phyloP scores from a whole-genome alignment of 2,329 filamentous ascomycete species.

The Ascochyta fabae region DNA sequence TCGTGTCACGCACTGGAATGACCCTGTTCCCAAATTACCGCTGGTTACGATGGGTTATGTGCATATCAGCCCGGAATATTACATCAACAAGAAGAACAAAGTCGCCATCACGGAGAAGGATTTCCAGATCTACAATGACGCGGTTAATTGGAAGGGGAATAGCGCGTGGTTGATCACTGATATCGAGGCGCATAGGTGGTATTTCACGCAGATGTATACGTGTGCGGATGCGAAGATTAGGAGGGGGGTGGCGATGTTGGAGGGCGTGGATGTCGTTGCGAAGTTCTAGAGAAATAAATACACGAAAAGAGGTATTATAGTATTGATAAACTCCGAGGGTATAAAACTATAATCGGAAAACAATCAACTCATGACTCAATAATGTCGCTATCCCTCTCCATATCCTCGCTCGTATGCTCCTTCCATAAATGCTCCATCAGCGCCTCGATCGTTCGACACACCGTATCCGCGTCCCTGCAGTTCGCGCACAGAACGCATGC shows the following conservation, averaged over 20 bases:
- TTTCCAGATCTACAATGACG: conserved; percentile 33
- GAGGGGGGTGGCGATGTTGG: conserved; percentile 16
- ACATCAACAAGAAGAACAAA: conserved; percentile 38
- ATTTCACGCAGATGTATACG: conserved; percentile 34
- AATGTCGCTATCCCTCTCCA: conserved; percentile 38
- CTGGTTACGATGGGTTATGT: conserved; percentile 66
- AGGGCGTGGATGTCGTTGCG: conserved; percentile 22
- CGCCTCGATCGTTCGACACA: conserved; percentile 30
- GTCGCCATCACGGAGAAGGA: conserved; percentile 28
- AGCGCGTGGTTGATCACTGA: conserved; percentile 36
- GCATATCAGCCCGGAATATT: conserved; percentile 75
- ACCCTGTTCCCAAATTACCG: conserved; percentile 72
- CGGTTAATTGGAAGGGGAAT: conserved; percentile 39
- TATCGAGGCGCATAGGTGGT: conserved; percentile 46
- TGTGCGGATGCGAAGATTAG: conserved; percentile 27
- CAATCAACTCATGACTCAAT: conserved; percentile 15
- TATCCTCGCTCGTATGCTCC: conserved; percentile 37
- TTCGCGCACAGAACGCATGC: conserved; percentile 41
- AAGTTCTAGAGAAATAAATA: conserved; percentile 7
- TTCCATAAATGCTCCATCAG: conserved; percentile 45
- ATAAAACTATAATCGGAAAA: too few species aligned
- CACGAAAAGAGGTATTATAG: too few species aligned
- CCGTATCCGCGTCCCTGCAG: conserved; percentile 35
- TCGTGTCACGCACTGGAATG: conserved; percentile 71
- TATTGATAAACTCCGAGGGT: too few species aligned